Evolutionary conservation across 169 alveolate species (phyloP).

Genomic region (Plasmodium fragile): DNA sequence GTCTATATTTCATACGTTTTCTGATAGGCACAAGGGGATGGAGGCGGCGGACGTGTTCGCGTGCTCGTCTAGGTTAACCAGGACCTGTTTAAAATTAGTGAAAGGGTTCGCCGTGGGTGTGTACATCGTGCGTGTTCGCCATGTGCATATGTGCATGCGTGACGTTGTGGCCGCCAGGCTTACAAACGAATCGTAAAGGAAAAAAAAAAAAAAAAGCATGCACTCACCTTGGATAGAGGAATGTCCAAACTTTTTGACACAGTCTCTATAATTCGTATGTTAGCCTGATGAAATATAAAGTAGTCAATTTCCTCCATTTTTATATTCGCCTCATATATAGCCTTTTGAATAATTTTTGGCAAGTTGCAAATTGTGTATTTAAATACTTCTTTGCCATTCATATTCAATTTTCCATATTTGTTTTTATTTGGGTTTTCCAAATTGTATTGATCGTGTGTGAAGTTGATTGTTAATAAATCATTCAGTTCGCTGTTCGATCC

Average conservation of each 20-base stretch:
- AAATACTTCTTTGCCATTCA: conserved; percentile 86
- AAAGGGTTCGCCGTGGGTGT: neutral
- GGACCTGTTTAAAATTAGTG: conserved; percentile 56
- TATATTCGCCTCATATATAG: conserved; percentile 70
- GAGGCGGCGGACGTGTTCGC: conserved; percentile 87
- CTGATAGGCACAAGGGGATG: conserved; percentile 80
- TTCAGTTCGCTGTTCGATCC: conserved; percentile 61
- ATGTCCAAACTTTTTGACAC: conserved; percentile 77
- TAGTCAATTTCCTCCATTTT: conserved; percentile 78
- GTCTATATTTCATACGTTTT: conserved; percentile 74
- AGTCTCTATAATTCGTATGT: conserved; percentile 82
- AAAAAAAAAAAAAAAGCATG: neutral
- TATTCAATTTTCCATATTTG: conserved; percentile 66
- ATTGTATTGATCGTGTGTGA: conserved; percentile 24
- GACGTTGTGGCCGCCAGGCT: neutral
- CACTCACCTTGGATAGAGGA: conserved; percentile 77
- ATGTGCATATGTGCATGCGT: too few relatives aligned
- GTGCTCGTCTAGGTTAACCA: conserved; percentile 79
- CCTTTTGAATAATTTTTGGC: conserved; percentile 76
- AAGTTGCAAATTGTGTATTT: conserved; percentile 79
- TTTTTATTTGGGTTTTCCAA: conserved; percentile 49
- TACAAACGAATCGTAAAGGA: neutral
- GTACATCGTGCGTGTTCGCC: neutral
- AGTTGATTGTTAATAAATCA: conserved; percentile 45
- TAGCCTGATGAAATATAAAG: conserved; percentile 85